Conservation (phyloP, 495 filamentous ascomycete genomes). For the Ramalina intermedia region DNA sequence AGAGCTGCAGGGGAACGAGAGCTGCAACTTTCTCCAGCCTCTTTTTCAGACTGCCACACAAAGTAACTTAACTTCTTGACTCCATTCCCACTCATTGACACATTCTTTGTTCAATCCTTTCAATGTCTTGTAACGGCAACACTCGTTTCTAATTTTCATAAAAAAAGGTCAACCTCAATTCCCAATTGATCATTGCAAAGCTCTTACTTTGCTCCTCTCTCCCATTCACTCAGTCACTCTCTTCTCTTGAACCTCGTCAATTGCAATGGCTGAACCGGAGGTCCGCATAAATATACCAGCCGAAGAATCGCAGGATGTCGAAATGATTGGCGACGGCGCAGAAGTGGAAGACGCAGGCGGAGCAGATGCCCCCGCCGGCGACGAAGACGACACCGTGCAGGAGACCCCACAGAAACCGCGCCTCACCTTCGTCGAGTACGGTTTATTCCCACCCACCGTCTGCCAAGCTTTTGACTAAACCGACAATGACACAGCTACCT, state of each 20-base stretch:
- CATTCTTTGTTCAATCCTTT: background rate
- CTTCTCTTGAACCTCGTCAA: background rate
- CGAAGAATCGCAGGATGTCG: slow-evolving; percentile 10
- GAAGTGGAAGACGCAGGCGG: slow-evolving; percentile 11
- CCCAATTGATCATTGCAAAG: background rate
- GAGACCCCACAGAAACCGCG: background rate
- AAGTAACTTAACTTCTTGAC: background rate
- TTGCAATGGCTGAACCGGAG: slow-evolving; percentile 14
- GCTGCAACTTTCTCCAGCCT: slow-evolving; percentile 4
- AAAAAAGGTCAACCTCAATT: background rate
- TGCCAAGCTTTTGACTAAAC: no score
- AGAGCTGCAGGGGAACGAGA: background rate
- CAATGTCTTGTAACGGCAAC: background rate
- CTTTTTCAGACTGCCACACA: background rate
- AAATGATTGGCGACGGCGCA: slow-evolving; percentile 14
- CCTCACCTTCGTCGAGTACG: slow-evolving; percentile 14
- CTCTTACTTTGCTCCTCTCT: background rate
- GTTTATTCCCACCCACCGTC: background rate
- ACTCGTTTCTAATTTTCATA: background rate
- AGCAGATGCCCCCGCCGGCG: slow-evolving; percentile 5
- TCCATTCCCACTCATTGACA: background rate
- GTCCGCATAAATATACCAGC: slow-evolving; percentile 6
- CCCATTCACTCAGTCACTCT: background rate
- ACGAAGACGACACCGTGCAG: slow-evolving; percentile 4
- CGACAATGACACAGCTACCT: slow-evolving; percentile 32